These are phyloP conservation scores for Verticillium nonalfalfae DNA, from an alignment of 2,329 filamentous ascomycete genomes.

Conservation along the genomic window DNA sequence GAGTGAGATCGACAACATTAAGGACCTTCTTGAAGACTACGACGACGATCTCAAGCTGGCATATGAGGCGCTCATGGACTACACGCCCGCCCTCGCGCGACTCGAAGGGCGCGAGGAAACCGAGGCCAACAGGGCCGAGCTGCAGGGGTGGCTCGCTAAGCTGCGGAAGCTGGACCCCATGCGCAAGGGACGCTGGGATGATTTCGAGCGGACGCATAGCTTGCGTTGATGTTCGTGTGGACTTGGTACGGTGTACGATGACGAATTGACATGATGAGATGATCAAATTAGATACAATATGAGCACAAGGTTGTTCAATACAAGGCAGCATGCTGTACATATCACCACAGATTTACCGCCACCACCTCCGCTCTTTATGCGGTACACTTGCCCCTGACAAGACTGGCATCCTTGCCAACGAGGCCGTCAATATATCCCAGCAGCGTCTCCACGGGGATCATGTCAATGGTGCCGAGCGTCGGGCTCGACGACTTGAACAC, in stretches of 20 bases:
- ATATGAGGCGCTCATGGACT: conserved; percentile 78
- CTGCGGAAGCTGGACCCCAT: conserved; percentile 68
- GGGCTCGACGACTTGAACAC: conserved; percentile 63
- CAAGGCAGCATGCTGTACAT: not conserved
- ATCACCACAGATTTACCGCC: not conserved
- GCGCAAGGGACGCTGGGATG: conserved; percentile 68
- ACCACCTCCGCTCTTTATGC: not conserved
- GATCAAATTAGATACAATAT: not conserved
- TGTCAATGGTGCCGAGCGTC: conserved; percentile 59
- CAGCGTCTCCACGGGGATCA: conserved; percentile 61
- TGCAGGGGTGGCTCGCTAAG: conserved; percentile 55
- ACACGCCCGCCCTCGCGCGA: conserved; percentile 53
- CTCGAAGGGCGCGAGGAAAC: conserved; percentile 38
- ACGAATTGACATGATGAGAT: not conserved
- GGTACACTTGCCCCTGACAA: conserved; percentile 31
- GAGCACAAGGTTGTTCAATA: not conserved
- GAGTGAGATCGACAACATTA: conserved; percentile 68
- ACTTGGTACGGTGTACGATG: not conserved
- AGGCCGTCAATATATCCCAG: conserved; percentile 67
- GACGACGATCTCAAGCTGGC: conserved; percentile 64
- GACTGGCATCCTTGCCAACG: conserved; percentile 46
- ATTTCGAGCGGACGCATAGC: conserved; percentile 43
- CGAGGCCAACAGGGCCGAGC: conserved; percentile 33
- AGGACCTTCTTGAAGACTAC: conserved; percentile 57
- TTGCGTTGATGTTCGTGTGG: not conserved